A percentile compares a stretch with the other conserved stretches of the same genome.
Conservation (phyloP, 2,329 filamentous ascomycete species). For the Colletotrichum lupini region DNA sequence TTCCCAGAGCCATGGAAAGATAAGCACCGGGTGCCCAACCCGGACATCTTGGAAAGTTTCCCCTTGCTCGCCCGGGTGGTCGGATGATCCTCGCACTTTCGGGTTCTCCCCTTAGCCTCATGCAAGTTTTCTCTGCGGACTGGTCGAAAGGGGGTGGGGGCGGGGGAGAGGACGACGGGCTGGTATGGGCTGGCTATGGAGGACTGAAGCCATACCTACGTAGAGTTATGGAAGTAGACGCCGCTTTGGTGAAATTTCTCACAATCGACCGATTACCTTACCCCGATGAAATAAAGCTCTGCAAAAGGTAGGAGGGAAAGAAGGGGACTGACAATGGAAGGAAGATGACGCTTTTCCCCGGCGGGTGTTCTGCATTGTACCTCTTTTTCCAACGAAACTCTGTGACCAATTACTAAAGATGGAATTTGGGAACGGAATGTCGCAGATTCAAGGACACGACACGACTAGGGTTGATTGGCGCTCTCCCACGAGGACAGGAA, state of each 20-base stretch:
- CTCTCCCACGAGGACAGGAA: neutral
- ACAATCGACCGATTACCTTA: neutral
- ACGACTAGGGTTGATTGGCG: neutral
- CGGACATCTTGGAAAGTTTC: constrained; percentile 15
- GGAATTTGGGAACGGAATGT: neutral
- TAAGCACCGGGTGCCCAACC: neutral
- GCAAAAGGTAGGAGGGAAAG: neutral
- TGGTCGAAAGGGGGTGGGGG: neutral
- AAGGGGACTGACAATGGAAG: neutral
- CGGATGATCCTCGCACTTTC: constrained; percentile 29
- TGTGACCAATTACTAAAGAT: neutral
- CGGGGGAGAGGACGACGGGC: no score
- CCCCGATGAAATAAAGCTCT: neutral
- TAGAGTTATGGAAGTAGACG: neutral
- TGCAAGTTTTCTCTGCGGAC: constrained; percentile 7
- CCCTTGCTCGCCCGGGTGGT: neutral
- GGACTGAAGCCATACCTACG: neutral
- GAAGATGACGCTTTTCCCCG: neutral
- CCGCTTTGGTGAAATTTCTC: neutral
- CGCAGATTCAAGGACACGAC: neutral
- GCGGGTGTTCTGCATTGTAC: neutral
- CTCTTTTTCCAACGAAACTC: neutral
- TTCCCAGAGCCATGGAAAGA: constrained; percentile 5
- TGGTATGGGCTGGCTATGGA: neutral
- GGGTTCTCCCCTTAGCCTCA: constrained; percentile 19